A percentile compares a stretch with the other conserved stretches of the same genome.
Conservation (phyloP, 2,329 filamentous ascomycete species). For the Rhinocladiella similis region DNA sequence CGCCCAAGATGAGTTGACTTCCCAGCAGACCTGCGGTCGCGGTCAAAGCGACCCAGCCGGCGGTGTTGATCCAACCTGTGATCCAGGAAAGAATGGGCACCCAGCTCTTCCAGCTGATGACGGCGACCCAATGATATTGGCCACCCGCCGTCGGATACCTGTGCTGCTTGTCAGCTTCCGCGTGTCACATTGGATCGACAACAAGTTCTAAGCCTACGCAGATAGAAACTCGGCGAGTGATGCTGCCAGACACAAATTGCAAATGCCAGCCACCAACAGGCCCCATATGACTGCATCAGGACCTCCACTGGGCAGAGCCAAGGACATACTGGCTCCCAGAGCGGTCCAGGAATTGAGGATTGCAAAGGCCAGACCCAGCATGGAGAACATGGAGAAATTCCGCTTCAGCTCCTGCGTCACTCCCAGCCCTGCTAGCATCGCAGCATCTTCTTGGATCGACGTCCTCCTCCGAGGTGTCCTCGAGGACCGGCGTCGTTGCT, state of each 20-base stretch:
- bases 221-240: constrained; percentile 72
- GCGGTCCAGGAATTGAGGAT: constrained; percentile 66
- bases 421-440: constrained; percentile 56
- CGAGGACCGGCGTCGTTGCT: constrained; percentile 10
- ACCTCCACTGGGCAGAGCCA: constrained; percentile 70
- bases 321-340: constrained; percentile 57
- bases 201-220: too few relatives aligned
- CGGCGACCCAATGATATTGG: constrained; percentile 72
- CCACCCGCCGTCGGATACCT: constrained; percentile 36
- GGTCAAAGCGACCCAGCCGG: constrained; percentile 53
- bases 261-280: constrained; percentile 61
- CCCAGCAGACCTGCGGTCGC: constrained; percentile 69
- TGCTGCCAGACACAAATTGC: constrained; percentile 68
- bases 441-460: constrained; percentile 43
- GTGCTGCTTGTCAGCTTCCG: background rate
- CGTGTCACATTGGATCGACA: too few relatives aligned
- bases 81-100: constrained; percentile 64
- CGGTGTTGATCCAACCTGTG: constrained; percentile 60
- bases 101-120: constrained; percentile 60
- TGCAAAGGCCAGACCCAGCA: constrained; percentile 63
- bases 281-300: constrained; percentile 72
- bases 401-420: constrained; percentile 59
- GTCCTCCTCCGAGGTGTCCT: constrained; percentile 13
- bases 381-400: constrained; percentile 59
- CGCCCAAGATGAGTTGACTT: constrained; percentile 65